Evolutionary conservation across 1,284 basidiomycete species (phyloP), one percentile per base, ranked within the genome.

Genomic region (Prillingera fragicola): DNA sequence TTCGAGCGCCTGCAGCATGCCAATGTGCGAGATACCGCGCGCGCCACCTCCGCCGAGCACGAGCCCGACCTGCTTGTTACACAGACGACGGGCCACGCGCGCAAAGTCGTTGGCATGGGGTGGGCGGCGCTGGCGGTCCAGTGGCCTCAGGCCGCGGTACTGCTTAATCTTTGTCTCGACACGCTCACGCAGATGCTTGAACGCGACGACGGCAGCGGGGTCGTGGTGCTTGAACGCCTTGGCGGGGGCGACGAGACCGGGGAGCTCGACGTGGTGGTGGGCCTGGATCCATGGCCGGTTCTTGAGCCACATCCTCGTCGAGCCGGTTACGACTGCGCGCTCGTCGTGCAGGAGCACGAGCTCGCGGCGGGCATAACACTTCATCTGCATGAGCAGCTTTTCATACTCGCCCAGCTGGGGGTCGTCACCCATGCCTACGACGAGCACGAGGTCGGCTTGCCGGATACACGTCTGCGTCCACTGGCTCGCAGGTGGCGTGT

Each of bases 401-500:
- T 98, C 61, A 60, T 89, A 94, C 73, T 96, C 91, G 19, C 91
- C 91, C 15, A 89, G 75, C 17, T 70, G 61, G 0, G 88, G 86
- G 67, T 96, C 91, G 54, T 94, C 89, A 3, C 87, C 90, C 78
- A 94, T 87, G n/a, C 91, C 91, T 26, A 98, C 85, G 17, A 98
- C 81, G 77, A 99, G 83, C 15, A 98, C 85, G 62, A 85, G 91
- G 72, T 98, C 94, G 12, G 95, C 95, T 81, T 91, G 90, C 21
- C 88, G 80, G 52, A 96, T 91, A 63, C 90, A 95, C 1, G 90
- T 96, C 70, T 92, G 83, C n/a, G 91, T 95, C 91, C 92, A 96
- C 17, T 87, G 84, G 51, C 86, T 90, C 42, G 82, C 85, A 18
- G 91, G 88, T 0, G 89, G 82, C 0, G 90, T 89, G 69, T 96